Evolutionary conservation across 345 rosid species (phyloP).

Genomic region (Crucihimalaya himalaica): DNA sequence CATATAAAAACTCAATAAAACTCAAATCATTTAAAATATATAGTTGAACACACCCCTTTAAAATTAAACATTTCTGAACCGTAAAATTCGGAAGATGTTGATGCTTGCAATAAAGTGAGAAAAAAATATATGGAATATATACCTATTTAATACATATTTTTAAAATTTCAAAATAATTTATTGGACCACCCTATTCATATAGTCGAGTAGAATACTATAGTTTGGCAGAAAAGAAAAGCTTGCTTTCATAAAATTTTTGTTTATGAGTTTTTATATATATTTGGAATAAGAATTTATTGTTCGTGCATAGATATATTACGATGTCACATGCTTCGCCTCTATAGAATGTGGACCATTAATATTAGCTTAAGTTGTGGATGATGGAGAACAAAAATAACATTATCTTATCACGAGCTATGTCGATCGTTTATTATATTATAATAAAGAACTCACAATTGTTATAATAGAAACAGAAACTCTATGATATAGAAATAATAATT

Average conservation of each 20-base stretch:
- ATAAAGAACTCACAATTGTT: constrained; percentile 4
- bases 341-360: constrained; percentile 44
- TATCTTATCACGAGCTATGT: constrained; percentile 43
- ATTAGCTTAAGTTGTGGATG: constrained; percentile 34
- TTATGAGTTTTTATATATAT: constrained; percentile 8
- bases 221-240: constrained; percentile 22
- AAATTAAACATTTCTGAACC: too few relatives aligned
- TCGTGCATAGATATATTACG: constrained; percentile 22
- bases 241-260: constrained; percentile 28
- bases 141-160: constrained; percentile 14
- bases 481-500: background rate
- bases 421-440: constrained; percentile 11
- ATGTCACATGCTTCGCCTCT: constrained; percentile 42
- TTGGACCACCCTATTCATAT: constrained; percentile 43
- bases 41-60: too few relatives aligned
- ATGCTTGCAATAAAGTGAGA: constrained; percentile 22
- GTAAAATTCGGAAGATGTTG: constrained; percentile 17
- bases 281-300: constrained; percentile 16
- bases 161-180: background rate
- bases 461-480: background rate
- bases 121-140: constrained; percentile 14
- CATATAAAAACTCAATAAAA: too few relatives aligned
- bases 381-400: constrained; percentile 31
- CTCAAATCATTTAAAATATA: too few relatives aligned
- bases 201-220: constrained; percentile 22